Conservation (phyloP, 2,329 filamentous ascomycete genomes). For the Botrytis hyacinthi region DNA sequence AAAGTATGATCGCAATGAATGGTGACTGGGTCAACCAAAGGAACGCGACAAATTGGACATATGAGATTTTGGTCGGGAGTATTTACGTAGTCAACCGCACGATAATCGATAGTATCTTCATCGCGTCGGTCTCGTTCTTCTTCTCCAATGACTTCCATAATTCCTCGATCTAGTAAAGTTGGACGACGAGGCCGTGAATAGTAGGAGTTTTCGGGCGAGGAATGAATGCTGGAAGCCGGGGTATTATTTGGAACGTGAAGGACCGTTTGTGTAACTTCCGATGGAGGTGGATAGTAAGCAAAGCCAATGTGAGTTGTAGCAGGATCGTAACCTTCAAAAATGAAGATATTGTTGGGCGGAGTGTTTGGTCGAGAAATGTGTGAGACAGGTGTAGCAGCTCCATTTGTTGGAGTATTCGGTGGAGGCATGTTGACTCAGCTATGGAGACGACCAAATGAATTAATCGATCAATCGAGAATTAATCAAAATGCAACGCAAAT, state of each 20-base stretch:
- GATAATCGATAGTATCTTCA: slow-evolving; percentile 35
- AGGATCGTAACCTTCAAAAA: slow-evolving; percentile 16
- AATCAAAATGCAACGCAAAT: neutral
- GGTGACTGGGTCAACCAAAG: slow-evolving; percentile 59
- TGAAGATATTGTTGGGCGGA: slow-evolving; percentile 8
- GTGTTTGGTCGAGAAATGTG: slow-evolving; percentile 12
- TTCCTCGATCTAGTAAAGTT: slow-evolving; percentile 7
- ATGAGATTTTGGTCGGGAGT: slow-evolving; percentile 42
- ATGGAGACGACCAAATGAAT: neutral
- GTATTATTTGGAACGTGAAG: slow-evolving; percentile 16
- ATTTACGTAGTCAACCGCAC: slow-evolving; percentile 40
- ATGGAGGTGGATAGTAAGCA: slow-evolving; percentile 1
- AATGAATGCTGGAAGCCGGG: slow-evolving; percentile 13
- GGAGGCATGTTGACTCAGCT: slow-evolving; percentile 24
- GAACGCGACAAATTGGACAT: slow-evolving; percentile 53
- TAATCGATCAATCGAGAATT: neutral
- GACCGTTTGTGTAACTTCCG: neutral
- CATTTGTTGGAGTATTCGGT: slow-evolving; percentile 23
- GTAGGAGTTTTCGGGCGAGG: slow-evolving; percentile 6
- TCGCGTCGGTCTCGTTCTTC: slow-evolving; percentile 5
- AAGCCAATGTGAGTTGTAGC: slow-evolving; percentile 16
- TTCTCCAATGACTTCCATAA: slow-evolving; percentile 18
- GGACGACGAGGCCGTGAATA: slow-evolving; percentile 9
- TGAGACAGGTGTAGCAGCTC: slow-evolving; percentile 7
- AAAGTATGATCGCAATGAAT: slow-evolving; percentile 65